phyloP scores from a whole-genome alignment of 1,139 yeast species.

The Taphrina wiesneri region DNA sequence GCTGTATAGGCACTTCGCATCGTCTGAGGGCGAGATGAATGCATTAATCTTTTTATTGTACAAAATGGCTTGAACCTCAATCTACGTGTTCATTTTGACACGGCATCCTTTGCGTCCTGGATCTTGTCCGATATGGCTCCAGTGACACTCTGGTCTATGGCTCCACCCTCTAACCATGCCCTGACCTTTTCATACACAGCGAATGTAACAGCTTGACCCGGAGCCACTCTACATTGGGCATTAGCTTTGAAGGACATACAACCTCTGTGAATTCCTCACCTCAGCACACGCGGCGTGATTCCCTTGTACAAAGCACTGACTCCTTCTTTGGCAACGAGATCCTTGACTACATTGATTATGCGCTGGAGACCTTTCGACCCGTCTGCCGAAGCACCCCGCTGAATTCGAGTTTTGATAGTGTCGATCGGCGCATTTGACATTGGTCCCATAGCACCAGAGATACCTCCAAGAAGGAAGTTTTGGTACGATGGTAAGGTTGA shows the following conservation, averaged over 20 bases:
- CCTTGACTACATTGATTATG: slow-evolving; percentile 76
- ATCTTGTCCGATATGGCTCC: slow-evolving; percentile 2
- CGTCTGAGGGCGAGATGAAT: neutral
- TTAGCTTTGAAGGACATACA: neutral
- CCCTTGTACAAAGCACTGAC: slow-evolving; percentile 87
- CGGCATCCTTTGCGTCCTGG: slow-evolving; percentile 6
- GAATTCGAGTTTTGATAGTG: slow-evolving; percentile 95
- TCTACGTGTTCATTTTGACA: neutral
- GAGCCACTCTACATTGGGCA: slow-evolving; percentile 64
- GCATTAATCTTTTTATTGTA: neutral
- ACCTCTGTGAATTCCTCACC: slow-evolving; percentile 44
- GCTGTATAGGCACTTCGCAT: neutral
- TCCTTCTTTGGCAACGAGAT: slow-evolving; percentile 86
- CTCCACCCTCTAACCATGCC: slow-evolving; percentile 56
- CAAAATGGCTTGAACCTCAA: neutral
- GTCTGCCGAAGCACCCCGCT: slow-evolving; percentile 72
- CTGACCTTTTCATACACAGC: slow-evolving; percentile 92
- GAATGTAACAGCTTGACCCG: slow-evolving; percentile 98
- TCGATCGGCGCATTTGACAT: slow-evolving; percentile 96
- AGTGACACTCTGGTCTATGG: slow-evolving; percentile 4
- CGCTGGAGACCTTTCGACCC: slow-evolving; percentile 73
- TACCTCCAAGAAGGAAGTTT: slow-evolving; percentile 84
- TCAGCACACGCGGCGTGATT: slow-evolving; percentile 97
- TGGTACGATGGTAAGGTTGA: slow-evolving; percentile 81
- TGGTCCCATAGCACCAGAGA: slow-evolving; percentile 97